Base-by-base conservation (phyloP, 345 rosid species). In the Eutrema japonicum region DNA sequence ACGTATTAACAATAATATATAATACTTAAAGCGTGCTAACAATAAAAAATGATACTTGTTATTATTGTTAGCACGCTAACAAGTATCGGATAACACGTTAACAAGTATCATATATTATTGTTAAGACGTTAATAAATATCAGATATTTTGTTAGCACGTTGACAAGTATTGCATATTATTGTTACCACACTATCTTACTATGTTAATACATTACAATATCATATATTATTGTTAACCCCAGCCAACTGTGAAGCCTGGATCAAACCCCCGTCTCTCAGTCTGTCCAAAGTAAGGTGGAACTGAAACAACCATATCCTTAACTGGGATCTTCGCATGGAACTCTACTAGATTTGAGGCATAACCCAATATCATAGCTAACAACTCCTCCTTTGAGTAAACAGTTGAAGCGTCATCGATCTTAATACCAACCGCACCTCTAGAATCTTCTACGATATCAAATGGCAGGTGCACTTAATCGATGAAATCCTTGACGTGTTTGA, bases 271-370 rank as follows among this genome's bases (percentile, higher is more conserved):
- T 78, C 99, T 81, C 88, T 96, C 97, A 4, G 94, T 90, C 81
- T 96, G 99, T 61, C 98, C 98, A 78, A 89, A 92, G 71, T 92
- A 96, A 0, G 98, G 94, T 5, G 99, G 99, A 66, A 96, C 96
- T 2, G 83, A 79, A 45, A 96, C 80, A 58, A 96, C 98, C 51
- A 78, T 82, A 80, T 96, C 97, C 84, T 85, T 89, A 32, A 89
- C 86, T 0, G 68, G 62, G 12, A 83, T 70, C 66, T 89, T 96
- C 0, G 98, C 81, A 77, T 96, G 97, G 70, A 87, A 82, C 84
- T 89, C 97, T 0, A 93, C 98, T 75, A 96, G 75, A 76, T 84
- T 71, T 5, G 83, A 80, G 0, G 91, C 93, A 60, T 87, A 88
- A 22, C 88, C 75, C 67, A 96, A 73, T 61, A 89, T 77, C 99